Evolutionary conservation across 495 filamentous ascomycete species (phyloP).

Genomic region (Annulohypoxylon bovei): DNA sequence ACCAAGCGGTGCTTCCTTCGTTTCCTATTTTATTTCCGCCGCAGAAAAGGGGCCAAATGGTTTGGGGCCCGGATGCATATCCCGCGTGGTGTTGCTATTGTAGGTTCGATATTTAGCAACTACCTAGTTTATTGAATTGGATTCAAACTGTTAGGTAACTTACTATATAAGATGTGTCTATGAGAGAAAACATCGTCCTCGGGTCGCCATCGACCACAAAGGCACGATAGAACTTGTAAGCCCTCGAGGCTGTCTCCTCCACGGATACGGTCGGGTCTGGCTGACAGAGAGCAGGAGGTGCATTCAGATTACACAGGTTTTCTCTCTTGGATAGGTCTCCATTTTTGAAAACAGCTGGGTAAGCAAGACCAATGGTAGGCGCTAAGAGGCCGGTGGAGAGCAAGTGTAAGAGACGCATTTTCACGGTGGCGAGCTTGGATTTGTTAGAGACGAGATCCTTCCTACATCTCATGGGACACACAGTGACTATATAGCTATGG

Average conservation of each 20-base stretch:
- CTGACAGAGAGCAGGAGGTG: slow-evolving; percentile 54
- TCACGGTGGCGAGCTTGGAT: slow-evolving; percentile 1
- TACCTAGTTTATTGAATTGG: not conserved
- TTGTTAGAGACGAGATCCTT: not conserved
- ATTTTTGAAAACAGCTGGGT: slow-evolving; percentile 39
- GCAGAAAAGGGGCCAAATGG: slow-evolving; percentile 58
- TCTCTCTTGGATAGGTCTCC: slow-evolving; percentile 44
- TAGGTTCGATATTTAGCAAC: slow-evolving; percentile 5
- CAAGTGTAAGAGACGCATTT: slow-evolving; percentile 48
- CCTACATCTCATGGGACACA: slow-evolving; percentile 6
- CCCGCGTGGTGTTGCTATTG: slow-evolving; percentile 58
- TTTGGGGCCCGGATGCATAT: slow-evolving; percentile 51
- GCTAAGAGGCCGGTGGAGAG: slow-evolving; percentile 47
- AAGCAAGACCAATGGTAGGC: slow-evolving; percentile 46
- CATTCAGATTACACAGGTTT: slow-evolving; percentile 54
- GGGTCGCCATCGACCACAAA: slow-evolving; percentile 60
- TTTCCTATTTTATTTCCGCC: slow-evolving; percentile 52
- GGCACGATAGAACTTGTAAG: slow-evolving; percentile 60
- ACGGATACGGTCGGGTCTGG: slow-evolving; percentile 52
- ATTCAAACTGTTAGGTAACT: slow-evolving; percentile 23
- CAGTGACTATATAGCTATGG: slow-evolving; percentile 12
- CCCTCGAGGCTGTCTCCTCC: slow-evolving; percentile 56
- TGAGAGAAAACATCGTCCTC: slow-evolving; percentile 58
- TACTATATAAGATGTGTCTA: slow-evolving; percentile 54
- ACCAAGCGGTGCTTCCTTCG: slow-evolving; percentile 53